phyloP scores from a whole-genome alignment of 2,329 filamentous ascomycete genomes.

The Curvularia sp. region DNA sequence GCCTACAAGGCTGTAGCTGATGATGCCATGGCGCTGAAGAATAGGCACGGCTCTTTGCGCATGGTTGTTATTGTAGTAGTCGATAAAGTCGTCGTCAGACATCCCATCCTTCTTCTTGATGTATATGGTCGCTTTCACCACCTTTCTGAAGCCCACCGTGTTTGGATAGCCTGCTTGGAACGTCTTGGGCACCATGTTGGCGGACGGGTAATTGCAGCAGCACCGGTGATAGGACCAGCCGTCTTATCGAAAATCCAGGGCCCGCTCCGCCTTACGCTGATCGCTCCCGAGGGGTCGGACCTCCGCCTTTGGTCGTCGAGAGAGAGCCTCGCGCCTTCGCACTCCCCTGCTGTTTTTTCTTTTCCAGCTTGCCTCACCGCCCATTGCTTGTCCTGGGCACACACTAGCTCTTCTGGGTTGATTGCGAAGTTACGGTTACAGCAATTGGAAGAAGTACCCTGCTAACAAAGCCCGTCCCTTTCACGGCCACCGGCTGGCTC shows the following conservation, averaged over 20 bases:
- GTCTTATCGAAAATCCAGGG: slow-evolving; percentile 14
- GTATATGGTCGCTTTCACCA: slow-evolving; percentile 56
- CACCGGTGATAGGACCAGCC: slow-evolving; percentile 7
- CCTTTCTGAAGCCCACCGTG: slow-evolving; percentile 56
- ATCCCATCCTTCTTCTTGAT: slow-evolving; percentile 58
- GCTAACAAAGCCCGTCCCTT: slow-evolving; percentile 9
- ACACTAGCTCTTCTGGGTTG: slow-evolving; percentile 9
- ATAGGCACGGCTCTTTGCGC: slow-evolving; percentile 55
- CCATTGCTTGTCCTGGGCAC: slow-evolving; percentile 17
- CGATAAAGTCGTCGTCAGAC: slow-evolving; percentile 55
- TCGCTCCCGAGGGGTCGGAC: slow-evolving; percentile 22
- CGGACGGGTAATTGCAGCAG: slow-evolving; percentile 9
- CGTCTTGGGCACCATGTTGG: slow-evolving; percentile 53
- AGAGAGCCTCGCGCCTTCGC: slow-evolving; percentile 10
- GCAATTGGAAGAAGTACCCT: slow-evolving; percentile 12
- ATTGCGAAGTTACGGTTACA: slow-evolving; percentile 8
- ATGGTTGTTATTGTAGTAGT: slow-evolving; percentile 57
- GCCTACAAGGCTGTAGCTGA: slow-evolving; percentile 56
- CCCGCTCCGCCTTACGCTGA: slow-evolving; percentile 13
- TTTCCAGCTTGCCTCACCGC: slow-evolving; percentile 29
- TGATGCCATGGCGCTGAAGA: slow-evolving; percentile 54
- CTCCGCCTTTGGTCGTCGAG: slow-evolving; percentile 7
- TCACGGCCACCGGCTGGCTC: slow-evolving; percentile 16
- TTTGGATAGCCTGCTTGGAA: slow-evolving; percentile 57
- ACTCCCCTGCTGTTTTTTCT: slow-evolving; percentile 22